Evolutionary conservation across 768 basidiomycete species (phyloP), one percentile per base, ranked within the genome.

Genomic region (Psilocybe cyanescens): DNA sequence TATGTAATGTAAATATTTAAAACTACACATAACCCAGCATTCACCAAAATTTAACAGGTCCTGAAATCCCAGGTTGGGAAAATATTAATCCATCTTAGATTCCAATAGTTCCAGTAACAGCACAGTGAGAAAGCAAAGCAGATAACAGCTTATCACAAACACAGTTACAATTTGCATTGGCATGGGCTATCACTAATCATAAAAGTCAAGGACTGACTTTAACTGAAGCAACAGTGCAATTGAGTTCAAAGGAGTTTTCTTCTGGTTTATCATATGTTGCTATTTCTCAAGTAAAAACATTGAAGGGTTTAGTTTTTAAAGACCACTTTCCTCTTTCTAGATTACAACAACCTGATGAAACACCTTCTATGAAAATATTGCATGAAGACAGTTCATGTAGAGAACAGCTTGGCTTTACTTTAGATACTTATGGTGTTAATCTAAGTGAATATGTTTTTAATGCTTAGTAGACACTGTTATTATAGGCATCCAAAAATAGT

Each of bases 201-300:
- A 92, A 92, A 72, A 84, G 83, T 59, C 91, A 92, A 68, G 90
- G 90, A 1, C 88, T 90, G 66, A 91, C 91, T 0, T 81, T 92
- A 48, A 24, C 54, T 7, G 44, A 55, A 46, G 52, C 57, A 16
- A 61, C 55, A 12, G n/a, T 64, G 19, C 62, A 57, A 16, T 47
- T 67, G 4, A 65, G n/a, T 71, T 74, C n/a, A 57, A 19, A 19
- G 19, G 19, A 19, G 19, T 19, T 19, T 19, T 19, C 19, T 19
- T 19, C 19, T 19, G 19, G 19, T 19, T 19, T 19, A 19, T 19
- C 19, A 19, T 19, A 19, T 19, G 19, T 19, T 19, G 19, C 19
- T 17, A 41, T 59, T 31, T 59, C 51, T 16, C 19, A 39, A 12
- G 58, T n/a, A n/a, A 59, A 59, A 30, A 45, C 50, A 8, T 37